These are phyloP conservation scores for Triticum dicoccoides DNA, from an alignment of 176 grass and related monocot species.

Conservation along the genomic window DNA sequence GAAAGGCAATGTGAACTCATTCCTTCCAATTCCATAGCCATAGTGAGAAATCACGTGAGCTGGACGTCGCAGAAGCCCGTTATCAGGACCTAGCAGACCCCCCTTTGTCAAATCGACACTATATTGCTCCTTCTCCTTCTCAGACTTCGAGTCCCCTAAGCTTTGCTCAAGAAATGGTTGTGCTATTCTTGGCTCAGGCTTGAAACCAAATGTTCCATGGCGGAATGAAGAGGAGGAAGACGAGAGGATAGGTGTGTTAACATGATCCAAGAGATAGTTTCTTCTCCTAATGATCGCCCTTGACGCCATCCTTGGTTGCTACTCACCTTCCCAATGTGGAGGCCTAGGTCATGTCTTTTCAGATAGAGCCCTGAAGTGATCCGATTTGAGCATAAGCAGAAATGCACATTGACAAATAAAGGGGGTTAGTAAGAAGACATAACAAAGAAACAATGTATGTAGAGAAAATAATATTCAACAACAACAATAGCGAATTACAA, in stretches of 20 bases:
- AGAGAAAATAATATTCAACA: not conserved
- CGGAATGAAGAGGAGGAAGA: conserved; percentile 50
- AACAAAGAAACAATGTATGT: conserved; percentile 22
- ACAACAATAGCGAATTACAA: conserved; percentile 1
- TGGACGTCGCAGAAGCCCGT: conserved; percentile 36
- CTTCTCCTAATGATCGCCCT: conserved; percentile 75
- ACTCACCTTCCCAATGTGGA: conserved; percentile 45
- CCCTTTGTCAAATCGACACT: conserved; percentile 35
- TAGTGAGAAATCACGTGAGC: conserved; percentile 31
- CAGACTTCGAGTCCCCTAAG: conserved; percentile 32
- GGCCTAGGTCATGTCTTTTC: conserved; percentile 56
- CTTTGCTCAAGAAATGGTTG: conserved; percentile 41
- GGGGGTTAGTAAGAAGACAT: conserved; percentile 5
- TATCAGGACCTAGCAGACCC: conserved; percentile 30
- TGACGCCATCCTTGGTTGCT: conserved; percentile 65
- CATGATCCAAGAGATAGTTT: conserved; percentile 55
- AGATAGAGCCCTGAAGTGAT: conserved; percentile 49
- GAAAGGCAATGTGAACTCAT: conserved; percentile 53
- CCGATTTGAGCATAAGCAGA: conserved; percentile 13
- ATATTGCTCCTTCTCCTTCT: conserved; percentile 37
- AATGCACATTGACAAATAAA: not conserved
- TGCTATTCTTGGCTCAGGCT: conserved; percentile 31
- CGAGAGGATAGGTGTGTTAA: conserved; percentile 36
- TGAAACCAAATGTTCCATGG: conserved; percentile 42
- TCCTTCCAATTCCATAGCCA: conserved; percentile 39